Percentiles rank a stretch among this genome's conserved stretches.
phyloP scores from a whole-genome alignment of 345 rosid genomes.

The Murraya koenigii region DNA sequence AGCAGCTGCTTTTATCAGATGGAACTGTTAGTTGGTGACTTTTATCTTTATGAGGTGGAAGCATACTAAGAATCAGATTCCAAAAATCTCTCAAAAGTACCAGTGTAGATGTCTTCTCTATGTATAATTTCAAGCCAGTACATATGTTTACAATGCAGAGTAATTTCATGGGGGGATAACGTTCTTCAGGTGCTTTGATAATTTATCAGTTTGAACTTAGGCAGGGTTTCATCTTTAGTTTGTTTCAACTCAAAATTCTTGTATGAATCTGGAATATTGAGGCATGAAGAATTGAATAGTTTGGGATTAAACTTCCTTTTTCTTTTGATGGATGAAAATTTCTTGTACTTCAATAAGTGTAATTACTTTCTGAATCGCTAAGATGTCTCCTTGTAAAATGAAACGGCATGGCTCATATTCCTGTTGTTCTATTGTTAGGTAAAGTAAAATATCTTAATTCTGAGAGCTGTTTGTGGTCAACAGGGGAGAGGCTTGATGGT shows the following conservation, averaged over 20 bases:
- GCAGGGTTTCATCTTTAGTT: not conserved
- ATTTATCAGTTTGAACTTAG: not conserved
- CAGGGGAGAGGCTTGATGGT: slow-evolving; percentile 76
- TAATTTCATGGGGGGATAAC: not conserved
- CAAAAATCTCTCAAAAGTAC: not conserved
- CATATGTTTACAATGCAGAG: not conserved
- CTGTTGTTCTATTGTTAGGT: not conserved
- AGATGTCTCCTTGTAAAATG: not conserved
- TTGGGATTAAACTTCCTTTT: not conserved
- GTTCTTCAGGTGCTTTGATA: not conserved
- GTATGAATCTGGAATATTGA: not conserved
- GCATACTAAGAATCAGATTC: not conserved
- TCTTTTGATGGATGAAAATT: not conserved
- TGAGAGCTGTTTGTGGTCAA: slow-evolving; percentile 13
- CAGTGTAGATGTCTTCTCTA: not conserved
- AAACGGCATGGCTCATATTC: not conserved
- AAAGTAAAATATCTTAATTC: not conserved
- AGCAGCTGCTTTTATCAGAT: not conserved
- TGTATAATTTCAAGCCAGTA: not conserved
- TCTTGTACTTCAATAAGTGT: not conserved
- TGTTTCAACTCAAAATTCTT: not conserved
- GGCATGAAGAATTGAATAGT: not conserved
- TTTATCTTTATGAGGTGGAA: not conserved
- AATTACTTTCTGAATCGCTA: not conserved
- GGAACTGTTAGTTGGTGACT: not conserved